Conservation (phyloP, 345 rosid species). For the Populus ilicifolia region DNA sequence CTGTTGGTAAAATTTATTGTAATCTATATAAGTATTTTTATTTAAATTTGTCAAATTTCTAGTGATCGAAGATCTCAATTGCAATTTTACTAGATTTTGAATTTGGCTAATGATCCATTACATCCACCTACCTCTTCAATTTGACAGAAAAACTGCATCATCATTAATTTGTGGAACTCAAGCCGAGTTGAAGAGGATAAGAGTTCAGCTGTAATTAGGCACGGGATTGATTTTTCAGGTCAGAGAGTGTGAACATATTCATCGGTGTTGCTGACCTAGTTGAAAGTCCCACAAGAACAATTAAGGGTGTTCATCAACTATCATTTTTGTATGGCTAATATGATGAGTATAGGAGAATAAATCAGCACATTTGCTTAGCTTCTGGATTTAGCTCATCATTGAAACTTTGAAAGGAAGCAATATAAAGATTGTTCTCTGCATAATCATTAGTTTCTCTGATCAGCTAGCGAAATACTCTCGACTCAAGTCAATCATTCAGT, state of each 20-base stretch:
- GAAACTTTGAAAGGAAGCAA: background rate
- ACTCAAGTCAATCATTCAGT: background rate
- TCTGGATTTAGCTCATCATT: background rate
- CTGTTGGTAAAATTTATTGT: too few relatives aligned
- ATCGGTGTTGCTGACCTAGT: background rate
- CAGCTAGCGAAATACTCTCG: background rate
- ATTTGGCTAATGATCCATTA: background rate
- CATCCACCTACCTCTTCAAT: background rate
- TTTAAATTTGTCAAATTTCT: too few relatives aligned
- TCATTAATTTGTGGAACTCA: background rate
- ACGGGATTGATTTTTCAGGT: too few relatives aligned
- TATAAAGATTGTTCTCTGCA: background rate
- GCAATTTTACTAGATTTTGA: background rate
- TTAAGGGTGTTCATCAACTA: background rate
- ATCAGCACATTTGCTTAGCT: background rate
- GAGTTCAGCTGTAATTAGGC: background rate
- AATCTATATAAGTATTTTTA: too few relatives aligned
- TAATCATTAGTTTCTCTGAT: background rate
- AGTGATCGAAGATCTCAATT: background rate
- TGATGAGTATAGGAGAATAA: background rate
- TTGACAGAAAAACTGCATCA: background rate
- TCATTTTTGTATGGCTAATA: slow-evolving; percentile 6
- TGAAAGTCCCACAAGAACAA: background rate
- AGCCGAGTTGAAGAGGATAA: background rate
- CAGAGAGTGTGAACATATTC: background rate